Evolutionary conservation across 2,329 filamentous ascomycete genomes (phyloP).

Genomic region (Exophiala bonariae): DNA sequence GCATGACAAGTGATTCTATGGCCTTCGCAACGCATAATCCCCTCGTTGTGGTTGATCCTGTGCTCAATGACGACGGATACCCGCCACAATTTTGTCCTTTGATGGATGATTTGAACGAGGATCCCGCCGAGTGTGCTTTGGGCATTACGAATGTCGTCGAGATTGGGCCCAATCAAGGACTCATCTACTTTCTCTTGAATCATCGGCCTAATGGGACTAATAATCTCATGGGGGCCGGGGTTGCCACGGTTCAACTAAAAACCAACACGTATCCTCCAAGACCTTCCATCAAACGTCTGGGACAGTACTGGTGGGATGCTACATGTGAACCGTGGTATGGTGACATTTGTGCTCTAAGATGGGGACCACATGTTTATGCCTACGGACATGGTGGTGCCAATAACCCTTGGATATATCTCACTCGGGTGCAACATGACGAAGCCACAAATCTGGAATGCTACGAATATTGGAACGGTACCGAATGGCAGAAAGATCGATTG

Average conservation of each 20-base stretch:
- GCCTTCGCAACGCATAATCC: conserved; percentile 28
- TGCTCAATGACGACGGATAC: conserved; percentile 24
- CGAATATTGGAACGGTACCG: conserved; percentile 30
- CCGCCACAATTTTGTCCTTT: conserved; percentile 27
- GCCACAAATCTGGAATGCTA: conserved; percentile 25
- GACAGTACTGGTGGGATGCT: conserved; percentile 29
- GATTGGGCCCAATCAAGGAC: conserved; percentile 19
- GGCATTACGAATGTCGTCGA: conserved; percentile 30
- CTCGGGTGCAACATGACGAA: conserved; percentile 19
- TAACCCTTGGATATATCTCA: conserved; percentile 27
- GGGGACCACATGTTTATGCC: conserved; percentile 25
- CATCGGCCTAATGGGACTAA: conserved; percentile 28
- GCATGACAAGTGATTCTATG: conserved; percentile 29
- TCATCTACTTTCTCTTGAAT: conserved; percentile 30
- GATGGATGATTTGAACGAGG: conserved; percentile 20
- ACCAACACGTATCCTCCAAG: conserved; percentile 19
- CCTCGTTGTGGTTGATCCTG: conserved; percentile 24
- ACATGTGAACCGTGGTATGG: conserved; percentile 29
- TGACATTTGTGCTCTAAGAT: conserved; percentile 26
- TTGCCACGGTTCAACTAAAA: conserved; percentile 24
- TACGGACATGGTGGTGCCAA: conserved; percentile 28
- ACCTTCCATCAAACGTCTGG: conserved; percentile 19
- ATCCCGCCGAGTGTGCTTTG: conserved; percentile 20
- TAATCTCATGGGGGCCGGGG: conserved; percentile 28
- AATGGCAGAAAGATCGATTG: conserved; percentile 23